Evolutionary conservation across 169 alveolate species (phyloP), one percentile per base, ranked within the genome.

Genomic region (Plasmodium blacklocki): DNA sequence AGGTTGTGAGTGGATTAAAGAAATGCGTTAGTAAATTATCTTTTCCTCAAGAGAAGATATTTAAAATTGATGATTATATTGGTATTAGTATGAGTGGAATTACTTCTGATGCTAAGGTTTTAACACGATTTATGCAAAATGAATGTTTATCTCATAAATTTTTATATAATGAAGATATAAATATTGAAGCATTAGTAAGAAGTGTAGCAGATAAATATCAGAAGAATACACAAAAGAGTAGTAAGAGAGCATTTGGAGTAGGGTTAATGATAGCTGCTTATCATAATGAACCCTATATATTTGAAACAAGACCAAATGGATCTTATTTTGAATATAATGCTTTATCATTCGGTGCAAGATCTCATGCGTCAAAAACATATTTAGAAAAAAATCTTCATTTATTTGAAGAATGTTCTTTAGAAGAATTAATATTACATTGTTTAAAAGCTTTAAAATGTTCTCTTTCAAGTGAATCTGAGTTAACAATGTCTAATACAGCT

Each of bases 191-290:
- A 85, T 96, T 98, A 74, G 98, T 98, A 12, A 93, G 92, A 64
- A 97, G 95, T 88, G 95, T 98, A 49, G 98, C 98, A 7, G 98
- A 97, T 91, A 97, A 98, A 85, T 97, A 99, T 23, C 98, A 98
- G 78, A 93, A 94, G 71, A 98, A 97, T 94, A 98, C 99, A 21
- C 98, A 96, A 70, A 95, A 96, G 63, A 94, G 97, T 73, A 96
- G 98, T n/a, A 98, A 98, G 93, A 95, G 99, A 76, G 99, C 99
- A 5, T 98, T 97, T 95, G 99, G 99, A 47, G 99, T 98, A 67
- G 99, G 99, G 62, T 93, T 98, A 52, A 96, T 98, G 66, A 95
- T 97, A 60, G 99, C 98, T 29, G 99, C 99, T 14, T 93, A 93
- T 91, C 98, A 96, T 93, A 98, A 93, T 80, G 95, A 93, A 56